Conservation (phyloP, 371 early-diverging fungal species). For the Apophysomyces ossiformis region DNA sequence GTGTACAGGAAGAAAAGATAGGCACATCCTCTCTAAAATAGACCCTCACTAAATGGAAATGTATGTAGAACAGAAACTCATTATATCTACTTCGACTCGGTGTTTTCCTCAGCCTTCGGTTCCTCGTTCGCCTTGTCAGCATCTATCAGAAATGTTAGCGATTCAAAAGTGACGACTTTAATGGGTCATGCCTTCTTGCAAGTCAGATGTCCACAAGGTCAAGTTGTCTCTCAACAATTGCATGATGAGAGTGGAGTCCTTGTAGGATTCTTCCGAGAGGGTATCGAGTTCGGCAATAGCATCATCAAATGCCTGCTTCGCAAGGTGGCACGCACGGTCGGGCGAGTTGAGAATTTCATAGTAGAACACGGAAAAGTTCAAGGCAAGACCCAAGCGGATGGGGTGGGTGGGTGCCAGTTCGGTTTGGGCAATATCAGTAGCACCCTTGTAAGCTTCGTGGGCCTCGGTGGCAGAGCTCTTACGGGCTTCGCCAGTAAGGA, state of each 20-base stretch:
- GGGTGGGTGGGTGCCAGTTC: constrained; percentile 98
- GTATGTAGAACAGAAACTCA: constrained; percentile 11
- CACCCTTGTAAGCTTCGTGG: constrained; percentile 96
- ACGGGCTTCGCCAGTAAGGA: constrained; percentile 86
- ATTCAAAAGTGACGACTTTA: too few relatives aligned
- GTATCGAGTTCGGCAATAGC: constrained; percentile 99
- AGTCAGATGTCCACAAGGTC: constrained; percentile 99
- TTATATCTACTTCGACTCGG: constrained; percentile 46
- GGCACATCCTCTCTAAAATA: constrained; percentile 9
- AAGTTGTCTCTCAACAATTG: constrained; percentile 99
- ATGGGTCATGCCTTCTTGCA: constrained; percentile 73
- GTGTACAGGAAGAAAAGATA: constrained; percentile 11
- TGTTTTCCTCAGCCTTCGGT: constrained; percentile 42
- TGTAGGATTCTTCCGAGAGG: constrained; percentile 99
- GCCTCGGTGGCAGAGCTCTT: constrained; percentile 89
- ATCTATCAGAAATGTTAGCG: background rate
- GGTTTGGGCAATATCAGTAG: constrained; percentile 93
- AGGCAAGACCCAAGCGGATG: constrained; percentile 98
- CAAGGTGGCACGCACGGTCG: constrained; percentile 98
- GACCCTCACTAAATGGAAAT: constrained; percentile 10
- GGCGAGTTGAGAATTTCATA: constrained; percentile 99
- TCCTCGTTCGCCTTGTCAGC: constrained; percentile 42
- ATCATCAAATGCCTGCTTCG: constrained; percentile 99
- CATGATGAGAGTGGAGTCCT: constrained; percentile 99
- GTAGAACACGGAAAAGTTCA: constrained; percentile 99